A percentile compares a stretch with the other conserved stretches of the same genome.
These are phyloP conservation scores for Mycena sanguinolenta DNA, from an alignment of 768 basidiomycete species.

Conservation along the genomic window DNA sequence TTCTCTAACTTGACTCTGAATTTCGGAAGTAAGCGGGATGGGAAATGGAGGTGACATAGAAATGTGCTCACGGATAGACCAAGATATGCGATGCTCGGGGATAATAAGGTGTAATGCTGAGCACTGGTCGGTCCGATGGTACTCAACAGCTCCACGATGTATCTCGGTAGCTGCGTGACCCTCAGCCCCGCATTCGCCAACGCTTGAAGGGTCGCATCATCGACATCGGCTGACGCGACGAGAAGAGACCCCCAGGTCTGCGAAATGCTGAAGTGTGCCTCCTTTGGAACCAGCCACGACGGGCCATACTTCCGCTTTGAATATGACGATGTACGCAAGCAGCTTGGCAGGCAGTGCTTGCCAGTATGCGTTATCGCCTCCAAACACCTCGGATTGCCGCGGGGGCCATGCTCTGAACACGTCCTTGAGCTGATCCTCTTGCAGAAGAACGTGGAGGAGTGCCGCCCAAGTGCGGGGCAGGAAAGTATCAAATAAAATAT, in stretches of 20 bases:
- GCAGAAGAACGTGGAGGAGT: slow-evolving; percentile 49
- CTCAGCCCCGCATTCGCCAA: slow-evolving; percentile 50
- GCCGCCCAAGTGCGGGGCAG: slow-evolving; percentile 60
- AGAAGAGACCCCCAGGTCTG: slow-evolving; percentile 39
- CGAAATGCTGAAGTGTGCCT: slow-evolving; percentile 23
- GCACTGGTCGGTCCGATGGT: slow-evolving; percentile 10
- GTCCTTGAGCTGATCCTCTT: slow-evolving; percentile 38
- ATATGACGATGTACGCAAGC: slow-evolving; percentile 43
- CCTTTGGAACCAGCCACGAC: slow-evolving; percentile 32
- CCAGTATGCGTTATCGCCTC: slow-evolving; percentile 59
- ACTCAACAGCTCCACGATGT: slow-evolving; percentile 46
- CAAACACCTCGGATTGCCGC: slow-evolving; percentile 43
- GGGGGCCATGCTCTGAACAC: slow-evolving; percentile 59
- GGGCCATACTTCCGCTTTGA: slow-evolving; percentile 52
- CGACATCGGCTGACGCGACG: slow-evolving; percentile 43
- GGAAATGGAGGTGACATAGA: not conserved
- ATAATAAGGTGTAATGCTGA: slow-evolving; percentile 31
- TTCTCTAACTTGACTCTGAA: slow-evolving; percentile 33
- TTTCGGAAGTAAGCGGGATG: not conserved
- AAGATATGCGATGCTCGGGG: slow-evolving; percentile 48
- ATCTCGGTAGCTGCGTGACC: slow-evolving; percentile 52
- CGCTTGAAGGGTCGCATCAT: slow-evolving; percentile 41
- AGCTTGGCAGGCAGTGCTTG: slow-evolving; percentile 47
- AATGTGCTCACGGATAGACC: slow-evolving; percentile 45
- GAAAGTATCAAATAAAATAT: slow-evolving; percentile 56